Percentiles rank a stretch among this genome's conserved stretches.
These are phyloP conservation scores for Fusarium nisikadoi DNA, from an alignment of 2,329 filamentous ascomycete genomes.

Conservation along the genomic window DNA sequence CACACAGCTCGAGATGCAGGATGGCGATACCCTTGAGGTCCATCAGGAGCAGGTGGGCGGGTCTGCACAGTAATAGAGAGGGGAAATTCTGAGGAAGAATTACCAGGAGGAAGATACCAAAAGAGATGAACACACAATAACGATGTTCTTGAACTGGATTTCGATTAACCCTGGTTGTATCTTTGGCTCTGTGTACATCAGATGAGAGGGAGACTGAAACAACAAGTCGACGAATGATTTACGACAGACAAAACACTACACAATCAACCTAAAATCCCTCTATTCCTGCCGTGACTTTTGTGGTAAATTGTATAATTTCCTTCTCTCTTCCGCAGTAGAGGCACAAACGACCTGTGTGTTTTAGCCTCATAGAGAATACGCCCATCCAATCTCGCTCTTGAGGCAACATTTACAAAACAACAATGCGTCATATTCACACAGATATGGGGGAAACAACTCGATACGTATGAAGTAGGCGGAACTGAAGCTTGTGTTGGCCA, in stretches of 20 bases:
- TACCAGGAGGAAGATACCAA: not conserved
- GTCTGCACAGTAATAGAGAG: constrained; percentile 36
- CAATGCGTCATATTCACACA: not conserved
- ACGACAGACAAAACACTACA: constrained; percentile 49
- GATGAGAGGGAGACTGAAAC: constrained; percentile 29
- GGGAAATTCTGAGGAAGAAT: not conserved
- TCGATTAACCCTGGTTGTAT: constrained; percentile 16
- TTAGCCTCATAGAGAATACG: not conserved
- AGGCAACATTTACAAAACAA: not conserved
- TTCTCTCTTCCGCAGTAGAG: not conserved
- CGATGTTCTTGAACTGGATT: constrained; percentile 30
- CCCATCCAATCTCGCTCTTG: not conserved
- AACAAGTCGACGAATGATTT: constrained; percentile 40
- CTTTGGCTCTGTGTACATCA: constrained; percentile 39
- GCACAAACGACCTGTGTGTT: not conserved
- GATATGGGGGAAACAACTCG: not conserved
- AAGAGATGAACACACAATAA: constrained; percentile 12
- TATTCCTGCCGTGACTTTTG: not conserved
- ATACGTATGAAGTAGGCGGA: not conserved
- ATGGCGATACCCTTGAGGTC: constrained; percentile 95
- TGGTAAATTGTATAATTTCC: not conserved
- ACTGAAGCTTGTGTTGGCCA: constrained; percentile 26
- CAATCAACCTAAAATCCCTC: not conserved
- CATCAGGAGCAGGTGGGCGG: constrained; percentile 98
- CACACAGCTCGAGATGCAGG: constrained; percentile 89